These are phyloP conservation scores for Blechomonas ayalai DNA, from an alignment of 208 protist species.

Conservation along the genomic window DNA sequence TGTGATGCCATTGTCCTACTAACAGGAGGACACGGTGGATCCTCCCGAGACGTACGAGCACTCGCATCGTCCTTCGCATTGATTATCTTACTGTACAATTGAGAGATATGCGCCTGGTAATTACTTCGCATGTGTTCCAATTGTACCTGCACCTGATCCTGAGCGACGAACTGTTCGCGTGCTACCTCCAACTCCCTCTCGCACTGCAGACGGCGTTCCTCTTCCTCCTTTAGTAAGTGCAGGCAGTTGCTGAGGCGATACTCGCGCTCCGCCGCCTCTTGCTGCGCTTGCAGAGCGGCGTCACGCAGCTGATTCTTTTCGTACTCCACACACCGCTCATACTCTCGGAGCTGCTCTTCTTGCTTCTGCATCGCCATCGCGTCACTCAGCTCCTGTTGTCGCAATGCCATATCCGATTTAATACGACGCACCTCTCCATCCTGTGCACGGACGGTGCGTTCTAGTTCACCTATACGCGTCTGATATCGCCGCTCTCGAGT, in stretches of 20 bases:
- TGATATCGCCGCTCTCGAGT: conserved; percentile 44
- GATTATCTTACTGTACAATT: no score
- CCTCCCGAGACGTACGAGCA: no score
- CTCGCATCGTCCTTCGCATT: no score
- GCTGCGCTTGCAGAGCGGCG: conserved; percentile 10
- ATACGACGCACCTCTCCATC: conserved; percentile 9
- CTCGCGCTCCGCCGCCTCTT: conserved; percentile 13
- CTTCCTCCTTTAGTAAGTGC: conserved; percentile 25
- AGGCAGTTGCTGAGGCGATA: conserved; percentile 18
- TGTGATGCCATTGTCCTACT: no score
- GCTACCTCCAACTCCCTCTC: no score
- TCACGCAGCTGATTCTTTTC: conserved; percentile 2
- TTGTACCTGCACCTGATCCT: no score
- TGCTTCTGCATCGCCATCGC: conserved; percentile 8
- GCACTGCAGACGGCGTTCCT: conserved; percentile 14
- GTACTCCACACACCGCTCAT: conserved; percentile 2
- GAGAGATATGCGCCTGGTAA: no score
- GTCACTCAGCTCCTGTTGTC: conserved; percentile 1
- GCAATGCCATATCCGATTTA: conserved; percentile 1
- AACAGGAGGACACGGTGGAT: no score
- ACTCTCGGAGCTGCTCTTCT: conserved; percentile 1
- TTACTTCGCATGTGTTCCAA: no score
- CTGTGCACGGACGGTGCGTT: conserved; percentile 19
- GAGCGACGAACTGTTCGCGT: no score
- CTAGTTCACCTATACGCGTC: conserved; percentile 39